Percentiles rank a stretch among this genome's conserved stretches.
phyloP scores from a whole-genome alignment of 2,329 filamentous ascomycete genomes.

The Rutstroemia sp. region DNA sequence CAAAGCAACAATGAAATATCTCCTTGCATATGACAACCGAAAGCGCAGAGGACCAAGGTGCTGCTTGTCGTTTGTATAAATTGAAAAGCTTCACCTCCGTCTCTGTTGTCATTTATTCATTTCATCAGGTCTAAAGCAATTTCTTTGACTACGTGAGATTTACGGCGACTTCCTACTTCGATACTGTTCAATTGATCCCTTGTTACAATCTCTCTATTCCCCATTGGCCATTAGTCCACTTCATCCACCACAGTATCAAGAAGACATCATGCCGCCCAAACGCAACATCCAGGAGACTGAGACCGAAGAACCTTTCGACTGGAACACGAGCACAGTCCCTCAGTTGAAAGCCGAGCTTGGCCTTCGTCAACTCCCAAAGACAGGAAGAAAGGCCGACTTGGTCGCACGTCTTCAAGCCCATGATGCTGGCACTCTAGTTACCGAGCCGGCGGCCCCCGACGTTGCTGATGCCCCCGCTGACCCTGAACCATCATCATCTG shows the following conservation, averaged over 20 bases:
- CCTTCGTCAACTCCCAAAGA: conserved; percentile 54
- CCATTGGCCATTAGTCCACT: neutral
- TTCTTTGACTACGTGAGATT: neutral
- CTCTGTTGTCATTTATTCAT: neutral
- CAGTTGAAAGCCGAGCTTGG: conserved; percentile 71
- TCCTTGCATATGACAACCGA: neutral
- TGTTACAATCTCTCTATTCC: too few relatives aligned
- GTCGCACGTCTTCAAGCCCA: conserved; percentile 52
- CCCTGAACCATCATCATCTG: neutral
- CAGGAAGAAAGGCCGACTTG: conserved; percentile 63
- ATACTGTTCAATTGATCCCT: neutral
- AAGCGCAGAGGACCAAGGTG: neutral
- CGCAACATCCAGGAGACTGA: neutral
- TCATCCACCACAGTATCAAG: too few relatives aligned
- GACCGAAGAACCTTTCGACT: conserved; percentile 28
- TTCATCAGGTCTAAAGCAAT: too few relatives aligned
- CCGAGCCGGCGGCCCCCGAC: neutral
- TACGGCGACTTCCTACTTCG: neutral
- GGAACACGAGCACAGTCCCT: conserved; percentile 54
- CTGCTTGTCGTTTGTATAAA: too few relatives aligned
- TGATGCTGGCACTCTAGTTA: conserved; percentile 14
- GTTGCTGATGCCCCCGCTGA: neutral
- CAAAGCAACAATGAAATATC: neutral
- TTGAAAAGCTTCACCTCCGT: neutral
- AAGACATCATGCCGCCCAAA: conserved; percentile 3